Evolutionary conservation across 75 land plant species (phyloP).

Genomic region (Pinus tabuliformis): DNA sequence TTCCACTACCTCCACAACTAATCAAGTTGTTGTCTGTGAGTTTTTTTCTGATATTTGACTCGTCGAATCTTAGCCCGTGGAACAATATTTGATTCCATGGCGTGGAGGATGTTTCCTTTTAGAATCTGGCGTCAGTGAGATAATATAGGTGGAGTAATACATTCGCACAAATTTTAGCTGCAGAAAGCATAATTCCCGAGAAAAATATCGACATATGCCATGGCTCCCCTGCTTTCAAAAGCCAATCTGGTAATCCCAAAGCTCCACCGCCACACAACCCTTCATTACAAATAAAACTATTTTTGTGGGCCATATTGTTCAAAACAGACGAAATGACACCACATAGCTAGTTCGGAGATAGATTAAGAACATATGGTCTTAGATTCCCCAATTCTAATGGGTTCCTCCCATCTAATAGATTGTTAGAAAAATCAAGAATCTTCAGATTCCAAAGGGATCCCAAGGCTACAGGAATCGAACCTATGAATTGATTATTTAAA

Average conservation of each 20-base stretch:
- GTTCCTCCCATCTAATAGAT: neutral
- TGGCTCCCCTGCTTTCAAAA: neutral
- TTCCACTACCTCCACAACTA: conserved; percentile 50
- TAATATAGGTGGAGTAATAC: too few species aligned
- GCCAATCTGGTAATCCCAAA: conserved; percentile 6
- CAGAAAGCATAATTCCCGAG: neutral
- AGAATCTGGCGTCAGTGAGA: too few species aligned
- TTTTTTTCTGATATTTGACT: conserved; percentile 14
- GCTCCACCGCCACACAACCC: conserved; percentile 15
- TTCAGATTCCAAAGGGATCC: conserved; percentile 2
- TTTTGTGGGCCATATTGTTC: conserved; percentile 6
- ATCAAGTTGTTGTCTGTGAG: conserved; percentile 40
- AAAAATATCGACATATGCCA: neutral
- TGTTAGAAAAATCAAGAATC: conserved; percentile 1
- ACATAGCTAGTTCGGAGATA: conserved; percentile 23
- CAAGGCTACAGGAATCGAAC: conserved; percentile 19
- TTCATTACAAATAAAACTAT: conserved; percentile 17
- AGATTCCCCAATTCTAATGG: neutral
- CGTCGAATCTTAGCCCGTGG: conserved; percentile 39
- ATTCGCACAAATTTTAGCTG: neutral
- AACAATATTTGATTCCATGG: conserved; percentile 47
- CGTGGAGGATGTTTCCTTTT: neutral
- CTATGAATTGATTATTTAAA: conserved; percentile 20
- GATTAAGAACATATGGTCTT: conserved; percentile 6
- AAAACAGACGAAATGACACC: conserved; percentile 19